Conservation (phyloP, 768 basidiomycete species). For the Xerocomellus intermedius region DNA sequence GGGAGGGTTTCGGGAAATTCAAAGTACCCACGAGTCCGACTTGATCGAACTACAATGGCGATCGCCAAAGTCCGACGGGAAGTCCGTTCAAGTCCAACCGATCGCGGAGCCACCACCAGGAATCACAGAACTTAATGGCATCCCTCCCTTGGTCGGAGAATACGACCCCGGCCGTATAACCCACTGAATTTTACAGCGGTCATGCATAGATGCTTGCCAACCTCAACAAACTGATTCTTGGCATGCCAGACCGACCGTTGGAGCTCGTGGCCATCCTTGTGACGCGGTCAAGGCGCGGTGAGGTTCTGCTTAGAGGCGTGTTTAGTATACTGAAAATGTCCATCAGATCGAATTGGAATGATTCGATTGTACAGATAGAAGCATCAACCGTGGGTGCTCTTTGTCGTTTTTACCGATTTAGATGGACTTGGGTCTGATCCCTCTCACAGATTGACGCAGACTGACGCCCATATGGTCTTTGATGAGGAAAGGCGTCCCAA, state of each 20-base stretch:
- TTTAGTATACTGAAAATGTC: not conserved
- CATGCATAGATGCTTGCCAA: not conserved
- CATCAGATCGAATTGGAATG: slow-evolving; percentile 1
- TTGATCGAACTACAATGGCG: not conserved
- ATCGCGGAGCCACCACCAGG: not conserved
- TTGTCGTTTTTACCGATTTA: slow-evolving; percentile 14
- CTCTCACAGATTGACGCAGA: slow-evolving; percentile 11
- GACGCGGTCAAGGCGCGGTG: not conserved
- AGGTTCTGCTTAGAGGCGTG: not conserved
- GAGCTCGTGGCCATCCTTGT: not conserved
- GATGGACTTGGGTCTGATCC: not conserved
- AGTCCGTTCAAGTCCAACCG: not conserved
- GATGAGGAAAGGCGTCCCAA: not conserved
- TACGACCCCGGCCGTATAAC: not conserved
- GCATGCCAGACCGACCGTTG: slow-evolving; percentile 9
- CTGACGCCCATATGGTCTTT: not conserved
- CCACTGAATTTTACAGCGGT: slow-evolving; percentile 2
- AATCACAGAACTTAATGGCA: not conserved
- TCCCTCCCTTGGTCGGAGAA: not conserved
- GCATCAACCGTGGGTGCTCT: slow-evolving; percentile 9
- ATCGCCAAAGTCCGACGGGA: not conserved
- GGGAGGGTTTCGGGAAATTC: not conserved
- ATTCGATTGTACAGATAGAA: slow-evolving; percentile 3
- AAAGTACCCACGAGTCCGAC: not conserved
- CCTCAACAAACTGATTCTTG: not conserved